Evolutionary conservation across 202 grass and related monocot species (phyloP).

Genomic region (Tripidium arundinaceum): DNA sequence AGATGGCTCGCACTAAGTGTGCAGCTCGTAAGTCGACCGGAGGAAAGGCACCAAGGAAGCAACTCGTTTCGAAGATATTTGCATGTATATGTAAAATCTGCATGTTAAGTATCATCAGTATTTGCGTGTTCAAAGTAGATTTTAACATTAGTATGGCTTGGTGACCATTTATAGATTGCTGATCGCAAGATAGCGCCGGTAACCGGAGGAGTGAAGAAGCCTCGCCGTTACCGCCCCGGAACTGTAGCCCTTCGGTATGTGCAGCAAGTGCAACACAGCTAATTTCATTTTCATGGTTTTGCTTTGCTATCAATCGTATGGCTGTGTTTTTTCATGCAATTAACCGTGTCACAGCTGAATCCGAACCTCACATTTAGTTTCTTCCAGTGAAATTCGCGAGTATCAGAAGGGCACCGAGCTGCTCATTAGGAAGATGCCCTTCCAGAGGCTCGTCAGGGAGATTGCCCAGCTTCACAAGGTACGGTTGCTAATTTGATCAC

Average conservation of each 20-base stretch:
- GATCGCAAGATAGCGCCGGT: neutral
- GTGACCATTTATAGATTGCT: neutral
- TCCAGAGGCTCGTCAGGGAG: slow-evolving; percentile 47
- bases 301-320: neutral
- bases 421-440: slow-evolving; percentile 51
- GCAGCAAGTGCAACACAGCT: neutral
- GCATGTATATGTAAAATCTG: neutral
- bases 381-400: neutral
- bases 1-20: neutral
- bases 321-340: neutral
- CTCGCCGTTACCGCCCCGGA: neutral
- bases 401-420: slow-evolving; percentile 30
- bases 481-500: neutral
- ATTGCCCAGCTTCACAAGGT: slow-evolving; percentile 51
- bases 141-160: neutral
- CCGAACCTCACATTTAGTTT: neutral
- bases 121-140: neutral
- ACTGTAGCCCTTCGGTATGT: neutral
- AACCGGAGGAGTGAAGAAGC: slow-evolving; percentile 6
- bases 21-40: slow-evolving; percentile 1
- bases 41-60: neutral
- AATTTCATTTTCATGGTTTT: neutral
- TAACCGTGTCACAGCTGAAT: neutral
- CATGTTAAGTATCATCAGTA: neutral
- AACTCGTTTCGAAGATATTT: neutral